Evolutionary conservation across 176 grass and related monocot species (phyloP).

Genomic region (Aegilops umbellulata): DNA sequence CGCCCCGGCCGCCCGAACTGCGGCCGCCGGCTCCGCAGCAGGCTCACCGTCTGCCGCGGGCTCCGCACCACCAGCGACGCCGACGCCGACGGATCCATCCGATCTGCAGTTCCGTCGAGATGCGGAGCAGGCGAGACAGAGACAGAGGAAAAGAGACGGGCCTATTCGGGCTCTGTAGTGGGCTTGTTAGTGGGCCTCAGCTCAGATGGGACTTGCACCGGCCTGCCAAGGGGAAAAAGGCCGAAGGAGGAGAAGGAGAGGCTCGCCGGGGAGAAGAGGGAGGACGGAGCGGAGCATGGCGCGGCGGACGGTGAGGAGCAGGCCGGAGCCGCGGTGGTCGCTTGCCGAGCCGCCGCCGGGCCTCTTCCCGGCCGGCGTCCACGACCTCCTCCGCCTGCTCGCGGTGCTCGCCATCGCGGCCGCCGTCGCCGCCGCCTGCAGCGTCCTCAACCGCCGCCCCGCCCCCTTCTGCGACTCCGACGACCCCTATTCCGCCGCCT

Average conservation of each 20-base stretch:
- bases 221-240: too few relatives aligned
- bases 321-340: neutral
- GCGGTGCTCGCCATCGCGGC: constrained; percentile 71
- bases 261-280: neutral
- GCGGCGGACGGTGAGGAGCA: neutral
- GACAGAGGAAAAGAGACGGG: too few relatives aligned
- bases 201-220: neutral
- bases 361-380: constrained; percentile 52
- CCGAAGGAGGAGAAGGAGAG: neutral
- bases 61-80: constrained; percentile 70
- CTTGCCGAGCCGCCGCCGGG: constrained; percentile 52
- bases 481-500: constrained; percentile 17
- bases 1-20: neutral
- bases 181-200: neutral
- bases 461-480: constrained; percentile 72
- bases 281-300: neutral
- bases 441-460: constrained; percentile 50
- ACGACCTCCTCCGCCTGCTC: constrained; percentile 59
- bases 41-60: constrained; percentile 66
- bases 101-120: neutral
- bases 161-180: neutral
- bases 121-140: too few relatives aligned
- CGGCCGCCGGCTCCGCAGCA: constrained; percentile 41
- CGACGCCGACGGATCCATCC: constrained; percentile 37
- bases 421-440: constrained; percentile 53